A percentile compares a stretch with the other conserved stretches of the same genome.
These are phyloP conservation scores for Fusarium caatingaense DNA, from an alignment of 2,329 filamentous ascomycete genomes.

Conservation along the genomic window DNA sequence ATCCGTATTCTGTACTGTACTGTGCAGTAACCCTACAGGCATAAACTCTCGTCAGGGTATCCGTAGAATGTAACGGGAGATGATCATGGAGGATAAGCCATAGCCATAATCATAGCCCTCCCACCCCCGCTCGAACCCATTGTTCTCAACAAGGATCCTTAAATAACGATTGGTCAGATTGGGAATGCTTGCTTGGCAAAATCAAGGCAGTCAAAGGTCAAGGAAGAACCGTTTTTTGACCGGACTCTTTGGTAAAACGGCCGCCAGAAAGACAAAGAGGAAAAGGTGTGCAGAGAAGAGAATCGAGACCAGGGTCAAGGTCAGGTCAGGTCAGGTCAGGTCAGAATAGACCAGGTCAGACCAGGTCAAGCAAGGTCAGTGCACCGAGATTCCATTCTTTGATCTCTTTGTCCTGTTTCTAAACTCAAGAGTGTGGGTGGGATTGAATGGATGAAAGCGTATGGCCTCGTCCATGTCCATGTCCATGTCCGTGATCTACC, in stretches of 20 bases:
- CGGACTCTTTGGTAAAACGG: slow-evolving; percentile 20
- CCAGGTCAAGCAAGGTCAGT: slow-evolving; percentile 5
- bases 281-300: background rate
- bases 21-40: background rate
- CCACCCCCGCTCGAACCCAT: slow-evolving; percentile 10
- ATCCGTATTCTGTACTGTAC: background rate
- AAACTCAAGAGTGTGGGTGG: slow-evolving; percentile 14
- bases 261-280: background rate
- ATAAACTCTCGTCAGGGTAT: slow-evolving; percentile 6
- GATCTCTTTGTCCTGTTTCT: background rate
- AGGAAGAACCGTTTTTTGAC: slow-evolving; percentile 22
- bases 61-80: slow-evolving; percentile 20
- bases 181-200: slow-evolving; percentile 32
- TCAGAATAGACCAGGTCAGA: background rate
- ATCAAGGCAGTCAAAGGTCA: slow-evolving; percentile 12
- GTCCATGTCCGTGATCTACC: background rate
- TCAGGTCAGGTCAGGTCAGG: background rate
- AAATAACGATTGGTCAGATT: slow-evolving; percentile 25
- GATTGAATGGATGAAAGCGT: slow-evolving; percentile 10
- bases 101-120: background rate
- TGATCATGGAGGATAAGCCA: slow-evolving; percentile 7
- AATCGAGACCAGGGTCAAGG: background rate
- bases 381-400: background rate
- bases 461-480: slow-evolving; percentile 6
- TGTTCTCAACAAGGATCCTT: slow-evolving; percentile 21